Percentiles rank a stretch among this genome's conserved stretches.
Conservation (phyloP, 2,329 filamentous ascomycete species). For the Pezicula carpinea region DNA sequence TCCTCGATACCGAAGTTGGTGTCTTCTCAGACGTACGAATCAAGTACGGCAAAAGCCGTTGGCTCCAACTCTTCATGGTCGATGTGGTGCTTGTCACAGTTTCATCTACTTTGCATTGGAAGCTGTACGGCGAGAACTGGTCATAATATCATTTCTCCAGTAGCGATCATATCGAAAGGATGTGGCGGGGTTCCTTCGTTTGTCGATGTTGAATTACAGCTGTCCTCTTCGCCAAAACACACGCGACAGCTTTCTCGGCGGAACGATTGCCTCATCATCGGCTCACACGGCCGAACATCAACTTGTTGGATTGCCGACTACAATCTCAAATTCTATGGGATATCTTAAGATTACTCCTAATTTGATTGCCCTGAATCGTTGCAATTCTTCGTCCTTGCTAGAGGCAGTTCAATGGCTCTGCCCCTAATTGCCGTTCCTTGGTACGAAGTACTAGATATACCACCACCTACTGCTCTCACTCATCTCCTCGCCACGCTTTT, state of each 20-base stretch:
- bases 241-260: constrained; percentile 5
- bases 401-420: too few relatives aligned
- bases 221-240: constrained; percentile 20
- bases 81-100: constrained; percentile 12
- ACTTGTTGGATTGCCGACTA: neutral
- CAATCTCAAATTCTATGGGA: too few relatives aligned
- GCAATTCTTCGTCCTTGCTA: too few relatives aligned
- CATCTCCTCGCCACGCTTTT: constrained; percentile 31
- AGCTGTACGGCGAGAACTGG: constrained; percentile 12
- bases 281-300: neutral
- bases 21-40: constrained; percentile 21
- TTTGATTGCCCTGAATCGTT: too few relatives aligned
- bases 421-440: too few relatives aligned
- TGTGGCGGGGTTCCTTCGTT: constrained; percentile 6
- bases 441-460: neutral
- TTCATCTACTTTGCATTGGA: constrained; percentile 21
- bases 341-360: too few relatives aligned
- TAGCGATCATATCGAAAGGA: constrained; percentile 9
- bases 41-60: constrained; percentile 27
- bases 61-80: constrained; percentile 26
- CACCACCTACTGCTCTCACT: constrained; percentile 10
- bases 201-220: constrained; percentile 16
- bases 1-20: neutral
- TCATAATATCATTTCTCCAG: constrained; percentile 21
- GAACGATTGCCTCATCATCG: neutral